Conservation (phyloP, 139 green algal genomes). For the Klebsormidium nitens region DNA sequence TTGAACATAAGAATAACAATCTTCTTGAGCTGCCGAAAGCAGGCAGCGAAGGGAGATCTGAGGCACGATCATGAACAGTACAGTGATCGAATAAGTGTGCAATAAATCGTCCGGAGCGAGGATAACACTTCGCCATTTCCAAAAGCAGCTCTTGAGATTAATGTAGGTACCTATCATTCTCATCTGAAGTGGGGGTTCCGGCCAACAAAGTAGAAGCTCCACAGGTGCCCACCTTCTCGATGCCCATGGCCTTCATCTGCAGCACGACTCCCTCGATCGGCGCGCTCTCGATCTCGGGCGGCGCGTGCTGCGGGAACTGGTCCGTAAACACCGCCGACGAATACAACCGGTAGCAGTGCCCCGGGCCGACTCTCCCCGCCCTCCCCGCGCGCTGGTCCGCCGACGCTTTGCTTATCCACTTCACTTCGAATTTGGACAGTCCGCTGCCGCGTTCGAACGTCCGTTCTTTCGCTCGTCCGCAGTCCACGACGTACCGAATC, state of each 20-base stretch:
- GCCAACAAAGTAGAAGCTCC: too few relatives aligned
- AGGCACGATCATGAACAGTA: too few relatives aligned
- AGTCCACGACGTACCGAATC: conserved; percentile 36
- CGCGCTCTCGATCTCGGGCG: conserved; percentile 79
- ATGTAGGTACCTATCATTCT: too few relatives aligned
- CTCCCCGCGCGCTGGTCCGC: conserved; percentile 82
- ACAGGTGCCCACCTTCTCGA: conserved; percentile 74
- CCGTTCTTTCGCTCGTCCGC: conserved; percentile 19
- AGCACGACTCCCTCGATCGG: conserved; percentile 86
- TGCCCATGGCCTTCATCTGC: conserved; percentile 83
- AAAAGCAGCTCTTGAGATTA: too few relatives aligned
- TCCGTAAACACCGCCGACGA: conserved; percentile 82
- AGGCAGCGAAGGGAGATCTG: too few relatives aligned
- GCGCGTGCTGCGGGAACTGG: conserved; percentile 67
- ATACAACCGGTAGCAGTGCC: conserved; percentile 92
- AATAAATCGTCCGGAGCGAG: too few relatives aligned
- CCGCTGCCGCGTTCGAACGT: conserved; percentile 30
- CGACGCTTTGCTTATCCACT: conserved; percentile 51
- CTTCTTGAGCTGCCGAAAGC: too few relatives aligned
- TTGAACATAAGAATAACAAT: too few relatives aligned
- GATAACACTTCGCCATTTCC: too few relatives aligned
- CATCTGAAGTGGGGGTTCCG: too few relatives aligned
- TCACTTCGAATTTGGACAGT: conserved; percentile 66
- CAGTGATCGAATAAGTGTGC: too few relatives aligned
- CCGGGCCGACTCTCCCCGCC: conserved; percentile 84